Base-by-base conservation (phyloP, 1,284 basidiomycete genomes). In the Pterulicium gracile region DNA sequence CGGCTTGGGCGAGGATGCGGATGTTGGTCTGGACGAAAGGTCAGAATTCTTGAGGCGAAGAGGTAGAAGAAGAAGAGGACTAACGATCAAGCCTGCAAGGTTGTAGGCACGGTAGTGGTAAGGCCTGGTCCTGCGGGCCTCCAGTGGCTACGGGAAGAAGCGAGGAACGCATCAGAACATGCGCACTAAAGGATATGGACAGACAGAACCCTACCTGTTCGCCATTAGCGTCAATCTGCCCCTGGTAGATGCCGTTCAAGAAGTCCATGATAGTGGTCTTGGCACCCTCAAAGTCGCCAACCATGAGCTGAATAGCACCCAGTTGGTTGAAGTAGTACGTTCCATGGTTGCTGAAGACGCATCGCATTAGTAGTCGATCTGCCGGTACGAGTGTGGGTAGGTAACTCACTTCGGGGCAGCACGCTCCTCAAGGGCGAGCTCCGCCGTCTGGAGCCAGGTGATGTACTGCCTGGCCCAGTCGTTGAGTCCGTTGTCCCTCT, bases 71-170 rank as follows among this genome's bases (percentile, higher is more conserved):
- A 48, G 21, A 44, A 44, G 17, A 13, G 35, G 44, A 53, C 75
- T 61, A 53, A 80, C 77, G 45, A 82, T 77, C 73, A 83, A 78
- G 19, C 73, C 80, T 12, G 78, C 77, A 22, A 84, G 62, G 53
- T 83, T 83, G 61, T 79, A 82, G 15, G 70, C 68, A 10, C 75
- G 69, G 55, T 83, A 82, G 56, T 82, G 80, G 55, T 75, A 81
- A 3, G 79, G 77, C 14, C 75, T 66, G 2, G 78, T 79, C 14
- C 80, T 70, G 2, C 61, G 64, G 3, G 77, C 73, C 60, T 84
- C 76, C n/a, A 71, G 56, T 7, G 75, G 75, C 69, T 77, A 34
- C 17, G 12, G 24, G 21, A 35, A 42, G 24, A 24, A 35, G 19
- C 13, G 23, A 43, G 52, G 1, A 45, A 32, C 24, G 24, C 27